Base-by-base conservation (phyloP, 306 rosid species). In the Glycyrrhiza uralensis region DNA sequence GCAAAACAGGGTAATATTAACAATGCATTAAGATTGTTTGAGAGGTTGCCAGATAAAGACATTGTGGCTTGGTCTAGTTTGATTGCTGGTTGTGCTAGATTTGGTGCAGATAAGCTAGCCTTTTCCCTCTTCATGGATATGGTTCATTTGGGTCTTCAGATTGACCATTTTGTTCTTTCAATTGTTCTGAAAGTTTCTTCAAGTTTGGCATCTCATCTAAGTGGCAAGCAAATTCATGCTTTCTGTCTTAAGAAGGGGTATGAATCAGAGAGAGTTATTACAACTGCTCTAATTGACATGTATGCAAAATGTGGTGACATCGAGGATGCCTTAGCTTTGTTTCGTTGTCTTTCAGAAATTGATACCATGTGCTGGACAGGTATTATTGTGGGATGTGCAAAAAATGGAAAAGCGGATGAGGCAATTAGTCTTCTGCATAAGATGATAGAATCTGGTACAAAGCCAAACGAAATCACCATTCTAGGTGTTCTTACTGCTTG, bases 221-320 rank as follows among this genome's bases (percentile, higher is more conserved):
- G 80, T 71, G 98, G 98, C 52, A 89, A 86, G 76, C 96, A 90
- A 77, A 80, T 87, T 73, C 97, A 88, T 77, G 79, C 88, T 78
- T 83, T 81, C 29, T 87, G 89, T 80, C 65, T 87, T 63, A 88
- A 88, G 82, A 83, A 84, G 26, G 96, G 98, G 69, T 93, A 79
- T 72, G 93, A 72, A 71, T 62, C 78, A 24, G 98, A 93, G 75
- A 78, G 69, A 47, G 87, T 93, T 55, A 80, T 88, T 19, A 59
- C 76, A 19, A 90, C 98, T 63, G 87, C 96, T 44, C 88, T 93
- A 30, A 78, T 85, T 76, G 96, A 88, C 64, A 83, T 88, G 92
- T 87, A 90, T 78, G 79, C 93, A 76, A 93, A 90, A 81, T 88
- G 98, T 71, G 98, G 98, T 78, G 89, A 85, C 42, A 93, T 88